Conservation (phyloP, 2,329 filamentous ascomycete genomes). For the Exophiala phaeomuriformis region DNA sequence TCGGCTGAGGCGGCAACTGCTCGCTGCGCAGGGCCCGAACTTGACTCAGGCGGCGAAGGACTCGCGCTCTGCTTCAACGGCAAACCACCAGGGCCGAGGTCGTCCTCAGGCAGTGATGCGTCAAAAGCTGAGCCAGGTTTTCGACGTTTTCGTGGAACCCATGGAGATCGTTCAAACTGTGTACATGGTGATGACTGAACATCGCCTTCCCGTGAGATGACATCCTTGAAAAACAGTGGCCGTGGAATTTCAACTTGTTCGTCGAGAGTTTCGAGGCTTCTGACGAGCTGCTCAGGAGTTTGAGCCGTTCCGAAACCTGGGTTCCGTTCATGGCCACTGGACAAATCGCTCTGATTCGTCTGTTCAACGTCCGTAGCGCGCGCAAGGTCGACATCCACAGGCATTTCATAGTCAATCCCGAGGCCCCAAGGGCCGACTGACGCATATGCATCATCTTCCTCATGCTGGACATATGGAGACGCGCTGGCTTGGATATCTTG, state of each 20-base stretch:
- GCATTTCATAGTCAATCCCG: background rate
- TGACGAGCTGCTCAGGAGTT: background rate
- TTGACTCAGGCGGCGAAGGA: background rate
- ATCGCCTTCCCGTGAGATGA: background rate
- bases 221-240: constrained; percentile 18
- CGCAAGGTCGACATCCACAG: background rate
- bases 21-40: constrained; percentile 1
- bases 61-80: background rate
- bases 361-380: background rate
- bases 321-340: background rate
- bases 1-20: background rate
- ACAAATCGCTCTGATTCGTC: background rate
- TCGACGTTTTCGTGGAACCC: constrained; percentile 17
- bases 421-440: background rate
- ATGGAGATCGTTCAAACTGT: constrained; percentile 4
- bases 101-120: background rate
- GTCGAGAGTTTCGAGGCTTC: background rate
- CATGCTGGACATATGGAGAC: background rate
- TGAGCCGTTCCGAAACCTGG: background rate
- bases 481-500: background rate
- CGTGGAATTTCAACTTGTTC: constrained; percentile 19
- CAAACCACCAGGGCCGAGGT: background rate
- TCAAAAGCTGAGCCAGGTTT: constrained; percentile 11
- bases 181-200: constrained; percentile 1
- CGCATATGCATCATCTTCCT: background rate